phyloP scores from a whole-genome alignment of 768 basidiomycete species.

The Trichaptum fuscoviolaceum region DNA sequence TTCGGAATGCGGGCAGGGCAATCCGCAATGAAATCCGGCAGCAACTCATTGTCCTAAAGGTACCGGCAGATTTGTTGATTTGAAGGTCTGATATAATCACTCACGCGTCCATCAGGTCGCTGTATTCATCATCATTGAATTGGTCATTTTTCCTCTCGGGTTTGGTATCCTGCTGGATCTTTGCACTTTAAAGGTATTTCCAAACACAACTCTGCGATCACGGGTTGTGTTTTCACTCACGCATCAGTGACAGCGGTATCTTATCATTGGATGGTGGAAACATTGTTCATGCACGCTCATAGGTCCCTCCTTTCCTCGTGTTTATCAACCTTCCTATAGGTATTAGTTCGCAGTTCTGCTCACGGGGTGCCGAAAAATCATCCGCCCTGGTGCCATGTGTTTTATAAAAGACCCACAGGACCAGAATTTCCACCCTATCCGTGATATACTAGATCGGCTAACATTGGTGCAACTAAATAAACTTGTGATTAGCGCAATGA shows the following conservation, averaged over 20 bases:
- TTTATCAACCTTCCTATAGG: constrained; percentile 36
- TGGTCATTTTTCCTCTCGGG: constrained; percentile 83
- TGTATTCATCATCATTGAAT: too few relatives aligned
- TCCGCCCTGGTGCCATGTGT: too few relatives aligned
- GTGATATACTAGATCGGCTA: constrained; percentile 84
- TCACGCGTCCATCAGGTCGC: constrained; percentile 55
- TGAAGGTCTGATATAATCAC: neutral
- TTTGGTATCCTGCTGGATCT: constrained; percentile 83
- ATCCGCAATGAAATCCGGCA: constrained; percentile 75
- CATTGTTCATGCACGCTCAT: constrained; percentile 76
- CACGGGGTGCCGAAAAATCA: too few relatives aligned
- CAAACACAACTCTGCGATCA: constrained; percentile 59
- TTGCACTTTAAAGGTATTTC: constrained; percentile 83
- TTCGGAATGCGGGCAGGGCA: constrained; percentile 68
- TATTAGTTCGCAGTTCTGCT: constrained; percentile 88
- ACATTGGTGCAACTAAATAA: constrained; percentile 81
- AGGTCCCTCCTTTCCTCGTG: neutral
- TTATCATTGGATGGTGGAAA: constrained; percentile 91
- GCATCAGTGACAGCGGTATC: constrained; percentile 81
- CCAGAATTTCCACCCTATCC: constrained; percentile 88
- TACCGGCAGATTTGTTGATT: constrained; percentile 22
- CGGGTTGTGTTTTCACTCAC: constrained; percentile 57
- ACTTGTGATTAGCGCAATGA: constrained; percentile 74
- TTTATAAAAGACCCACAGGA: constrained; percentile 96
- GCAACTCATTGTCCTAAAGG: constrained; percentile 84